Evolutionary conservation across 306 rosid genomes (phyloP).

Genomic region (Glycyrrhiza uralensis): DNA sequence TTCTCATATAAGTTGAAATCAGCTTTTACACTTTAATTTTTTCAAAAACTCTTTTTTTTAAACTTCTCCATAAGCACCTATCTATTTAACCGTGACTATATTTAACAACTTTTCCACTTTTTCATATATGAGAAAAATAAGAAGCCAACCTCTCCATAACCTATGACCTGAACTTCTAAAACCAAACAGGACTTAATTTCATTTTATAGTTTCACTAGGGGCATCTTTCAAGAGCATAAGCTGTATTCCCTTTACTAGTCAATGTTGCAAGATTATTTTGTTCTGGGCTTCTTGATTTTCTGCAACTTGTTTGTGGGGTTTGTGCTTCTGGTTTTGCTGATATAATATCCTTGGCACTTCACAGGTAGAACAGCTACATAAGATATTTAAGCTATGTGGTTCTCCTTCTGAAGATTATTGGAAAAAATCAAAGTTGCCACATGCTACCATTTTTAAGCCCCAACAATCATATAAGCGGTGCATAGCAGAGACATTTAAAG

Average conservation of each 20-base stretch:
- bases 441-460: slow-evolving; percentile 88
- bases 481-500: slow-evolving; percentile 67
- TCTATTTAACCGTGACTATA: too few species aligned
- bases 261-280: slow-evolving; percentile 22
- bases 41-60: too few species aligned
- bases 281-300: too few species aligned
- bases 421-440: slow-evolving; percentile 83
- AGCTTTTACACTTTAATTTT: too few species aligned
- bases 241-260: slow-evolving; percentile 6
- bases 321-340: slow-evolving; percentile 18
- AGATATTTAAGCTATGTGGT: slow-evolving; percentile 93
- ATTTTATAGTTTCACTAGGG: background rate
- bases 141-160: too few species aligned
- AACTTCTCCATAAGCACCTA: too few species aligned
- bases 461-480: slow-evolving; percentile 82
- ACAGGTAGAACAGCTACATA: slow-evolving; percentile 90
- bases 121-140: too few species aligned
- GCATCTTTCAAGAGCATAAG: background rate
- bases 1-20: too few species aligned
- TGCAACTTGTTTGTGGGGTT: background rate
- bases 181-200: too few species aligned
- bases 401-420: slow-evolving; percentile 91
- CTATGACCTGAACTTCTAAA: too few species aligned
- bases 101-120: too few species aligned
- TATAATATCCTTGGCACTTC: slow-evolving; percentile 13